A percentile compares a stretch with the other conserved stretches of the same genome.
phyloP scores from a whole-genome alignment of 768 basidiomycete genomes.

The Boletus subparvulus region DNA sequence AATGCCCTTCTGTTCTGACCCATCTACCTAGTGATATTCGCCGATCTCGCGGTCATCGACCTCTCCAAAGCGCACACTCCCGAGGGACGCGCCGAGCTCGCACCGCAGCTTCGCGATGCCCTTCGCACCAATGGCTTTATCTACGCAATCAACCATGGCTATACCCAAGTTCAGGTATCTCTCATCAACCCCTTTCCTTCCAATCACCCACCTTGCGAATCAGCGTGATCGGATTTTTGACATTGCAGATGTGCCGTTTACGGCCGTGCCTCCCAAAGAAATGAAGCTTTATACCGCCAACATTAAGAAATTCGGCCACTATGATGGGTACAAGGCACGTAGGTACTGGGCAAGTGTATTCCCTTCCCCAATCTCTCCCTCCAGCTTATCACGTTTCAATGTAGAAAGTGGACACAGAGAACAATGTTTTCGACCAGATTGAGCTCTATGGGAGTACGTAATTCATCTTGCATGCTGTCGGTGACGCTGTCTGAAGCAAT shows the following conservation, averaged over 20 bases:
- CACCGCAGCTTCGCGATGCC: conserved; percentile 43
- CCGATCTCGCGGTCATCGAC: conserved; percentile 53
- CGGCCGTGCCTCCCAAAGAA: conserved; percentile 38
- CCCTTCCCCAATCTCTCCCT: not conserved
- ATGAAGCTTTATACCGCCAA: conserved; percentile 38
- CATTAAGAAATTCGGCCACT: conserved; percentile 42
- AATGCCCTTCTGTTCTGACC: too few relatives aligned
- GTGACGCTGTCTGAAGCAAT: not conserved
- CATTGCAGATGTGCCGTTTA: conserved; percentile 30
- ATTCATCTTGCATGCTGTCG: not conserved
- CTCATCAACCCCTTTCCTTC: not conserved
- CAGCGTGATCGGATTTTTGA: conserved; percentile 47
- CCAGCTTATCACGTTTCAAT: not conserved
- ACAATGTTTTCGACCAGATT: conserved; percentile 57
- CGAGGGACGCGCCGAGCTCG: conserved; percentile 41
- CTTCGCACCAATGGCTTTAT: conserved; percentile 42
- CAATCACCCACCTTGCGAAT: not conserved
- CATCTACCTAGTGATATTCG: conserved; percentile 43
- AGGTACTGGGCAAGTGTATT: conserved; percentile 44
- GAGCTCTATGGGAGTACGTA: conserved; percentile 57
- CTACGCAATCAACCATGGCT: conserved; percentile 26
- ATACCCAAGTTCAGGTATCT: conserved; percentile 34
- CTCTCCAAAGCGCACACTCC: conserved; percentile 40
- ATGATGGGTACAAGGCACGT: conserved; percentile 49
- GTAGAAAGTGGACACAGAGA: conserved; percentile 49